These are phyloP conservation scores for Nakazawaea ishiwadae DNA, from an alignment of 805 yeast species.

Conservation along the genomic window DNA sequence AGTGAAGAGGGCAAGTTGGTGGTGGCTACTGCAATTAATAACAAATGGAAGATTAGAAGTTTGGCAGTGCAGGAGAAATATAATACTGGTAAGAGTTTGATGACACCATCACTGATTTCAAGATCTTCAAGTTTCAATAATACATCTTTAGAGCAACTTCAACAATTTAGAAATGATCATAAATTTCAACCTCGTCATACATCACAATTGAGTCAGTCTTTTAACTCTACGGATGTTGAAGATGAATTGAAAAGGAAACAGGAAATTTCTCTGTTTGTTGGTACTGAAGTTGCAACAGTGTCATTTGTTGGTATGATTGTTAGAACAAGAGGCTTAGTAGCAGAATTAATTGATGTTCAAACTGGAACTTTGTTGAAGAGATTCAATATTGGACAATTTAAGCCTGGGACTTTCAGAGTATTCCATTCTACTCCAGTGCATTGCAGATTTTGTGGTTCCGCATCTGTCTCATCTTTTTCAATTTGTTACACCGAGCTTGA, in stretches of 20 bases:
- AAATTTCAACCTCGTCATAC: slow-evolving; percentile 9
- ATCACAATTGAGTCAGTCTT: slow-evolving; percentile 9
- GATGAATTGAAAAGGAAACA: slow-evolving; percentile 13
- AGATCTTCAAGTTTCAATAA: slow-evolving; percentile 20
- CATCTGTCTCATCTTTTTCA: slow-evolving; percentile 68
- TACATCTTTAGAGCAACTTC: slow-evolving; percentile 13
- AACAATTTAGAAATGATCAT: not conserved
- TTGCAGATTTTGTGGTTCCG: slow-evolving; percentile 89
- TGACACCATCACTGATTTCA: slow-evolving; percentile 33
- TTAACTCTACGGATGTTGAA: slow-evolving; percentile 22
- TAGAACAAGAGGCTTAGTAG: slow-evolving; percentile 47
- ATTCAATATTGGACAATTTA: slow-evolving; percentile 58
- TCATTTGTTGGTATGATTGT: slow-evolving; percentile 75
- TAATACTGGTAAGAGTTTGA: slow-evolving; percentile 34
- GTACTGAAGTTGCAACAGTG: slow-evolving; percentile 43
- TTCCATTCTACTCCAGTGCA: slow-evolving; percentile 84
- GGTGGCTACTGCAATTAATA: slow-evolving; percentile 61
- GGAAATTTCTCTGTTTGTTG: slow-evolving; percentile 12
- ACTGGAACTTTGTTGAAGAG: slow-evolving; percentile 67
- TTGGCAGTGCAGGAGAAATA: slow-evolving; percentile 42
- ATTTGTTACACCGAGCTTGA: slow-evolving; percentile 64
- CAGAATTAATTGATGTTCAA: slow-evolving; percentile 72
- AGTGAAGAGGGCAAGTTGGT: slow-evolving; percentile 45
- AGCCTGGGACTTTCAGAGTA: slow-evolving; percentile 56
- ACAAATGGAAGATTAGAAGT: slow-evolving; percentile 58